These are phyloP conservation scores for Wallacemonas sp. DNA, from an alignment of 208 protist genomes.

Conservation along the genomic window DNA sequence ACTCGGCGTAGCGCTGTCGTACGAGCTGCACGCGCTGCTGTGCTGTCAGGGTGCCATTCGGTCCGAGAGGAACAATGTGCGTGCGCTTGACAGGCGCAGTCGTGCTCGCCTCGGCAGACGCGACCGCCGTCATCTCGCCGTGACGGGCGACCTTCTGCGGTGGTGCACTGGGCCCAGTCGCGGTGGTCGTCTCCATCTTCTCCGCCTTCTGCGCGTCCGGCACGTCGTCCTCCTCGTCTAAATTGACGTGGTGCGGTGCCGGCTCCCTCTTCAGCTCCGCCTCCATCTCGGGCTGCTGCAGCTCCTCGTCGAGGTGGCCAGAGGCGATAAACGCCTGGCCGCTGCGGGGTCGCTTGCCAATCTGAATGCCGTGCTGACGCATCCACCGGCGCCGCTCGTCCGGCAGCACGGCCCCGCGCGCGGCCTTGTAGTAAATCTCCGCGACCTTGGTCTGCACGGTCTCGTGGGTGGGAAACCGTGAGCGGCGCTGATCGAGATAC, in stretches of 20 bases:
- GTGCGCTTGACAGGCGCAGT: slow-evolving; percentile 18
- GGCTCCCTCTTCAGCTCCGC: not conserved
- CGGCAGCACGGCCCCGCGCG: slow-evolving; percentile 69
- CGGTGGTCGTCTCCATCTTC: slow-evolving; percentile 2
- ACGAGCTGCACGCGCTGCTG: slow-evolving; percentile 73
- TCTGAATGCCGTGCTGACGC: slow-evolving; percentile 75
- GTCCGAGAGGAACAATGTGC: slow-evolving; percentile 60
- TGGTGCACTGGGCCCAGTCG: too few relatives aligned
- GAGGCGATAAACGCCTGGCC: slow-evolving; percentile 56
- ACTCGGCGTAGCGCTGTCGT: slow-evolving; percentile 58
- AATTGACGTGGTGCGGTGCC: too few relatives aligned
- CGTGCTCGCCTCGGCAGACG: slow-evolving; percentile 18
- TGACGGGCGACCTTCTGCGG: too few relatives aligned
- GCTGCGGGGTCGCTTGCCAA: slow-evolving; percentile 66
- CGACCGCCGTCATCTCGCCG: too few relatives aligned
- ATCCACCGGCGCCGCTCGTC: slow-evolving; percentile 85
- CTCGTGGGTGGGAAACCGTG: slow-evolving; percentile 83
- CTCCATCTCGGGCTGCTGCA: not conserved
- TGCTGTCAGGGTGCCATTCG: slow-evolving; percentile 68
- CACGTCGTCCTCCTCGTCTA: too few relatives aligned
- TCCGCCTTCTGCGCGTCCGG: not conserved
- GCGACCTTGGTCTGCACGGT: slow-evolving; percentile 76
- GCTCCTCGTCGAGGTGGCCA: slow-evolving; percentile 30
- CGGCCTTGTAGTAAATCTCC: slow-evolving; percentile 87
- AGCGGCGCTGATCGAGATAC: slow-evolving; percentile 72